phyloP scores from a whole-genome alignment of 1,284 basidiomycete species.

The Nidula niveotomentosa region DNA sequence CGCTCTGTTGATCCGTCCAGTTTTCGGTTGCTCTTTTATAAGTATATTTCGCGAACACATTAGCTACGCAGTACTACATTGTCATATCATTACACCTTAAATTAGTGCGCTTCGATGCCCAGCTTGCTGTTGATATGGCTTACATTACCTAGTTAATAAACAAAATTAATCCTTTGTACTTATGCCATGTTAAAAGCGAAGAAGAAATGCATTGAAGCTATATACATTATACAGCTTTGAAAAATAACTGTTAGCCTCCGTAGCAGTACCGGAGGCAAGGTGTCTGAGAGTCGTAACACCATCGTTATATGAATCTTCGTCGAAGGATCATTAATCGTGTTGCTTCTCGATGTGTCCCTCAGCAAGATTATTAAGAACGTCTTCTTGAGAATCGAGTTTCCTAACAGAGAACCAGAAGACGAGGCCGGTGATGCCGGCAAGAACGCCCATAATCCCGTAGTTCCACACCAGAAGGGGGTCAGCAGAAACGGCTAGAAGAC shows the following conservation, averaged over 20 bases:
- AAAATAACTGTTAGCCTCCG: not conserved
- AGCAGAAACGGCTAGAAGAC: constrained; percentile 38
- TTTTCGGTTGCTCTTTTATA: no score
- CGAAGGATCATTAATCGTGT: not conserved
- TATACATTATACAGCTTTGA: not conserved
- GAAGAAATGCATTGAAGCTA: not conserved
- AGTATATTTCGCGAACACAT: no score
- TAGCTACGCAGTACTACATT: no score
- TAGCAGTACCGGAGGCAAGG: not conserved
- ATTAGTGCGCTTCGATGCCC: no score
- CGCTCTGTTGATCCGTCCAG: no score
- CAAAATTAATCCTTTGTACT: no score
- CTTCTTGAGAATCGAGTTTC: constrained; percentile 63
- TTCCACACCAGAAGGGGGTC: constrained; percentile 60
- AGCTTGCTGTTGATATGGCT: no score
- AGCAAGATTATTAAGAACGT: constrained; percentile 52
- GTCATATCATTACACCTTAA: no score
- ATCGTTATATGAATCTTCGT: not conserved
- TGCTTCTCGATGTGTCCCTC: constrained; percentile 1
- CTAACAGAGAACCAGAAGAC: constrained; percentile 67
- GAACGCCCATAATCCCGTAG: constrained; percentile 43
- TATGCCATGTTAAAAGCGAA: not conserved
- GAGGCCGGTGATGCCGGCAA: constrained; percentile 36
- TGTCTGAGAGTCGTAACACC: not conserved
- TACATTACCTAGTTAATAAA: no score